Evolutionary conservation across 2,329 filamentous ascomycete species (phyloP).

Genomic region (Ophiostoma piceae): DNA sequence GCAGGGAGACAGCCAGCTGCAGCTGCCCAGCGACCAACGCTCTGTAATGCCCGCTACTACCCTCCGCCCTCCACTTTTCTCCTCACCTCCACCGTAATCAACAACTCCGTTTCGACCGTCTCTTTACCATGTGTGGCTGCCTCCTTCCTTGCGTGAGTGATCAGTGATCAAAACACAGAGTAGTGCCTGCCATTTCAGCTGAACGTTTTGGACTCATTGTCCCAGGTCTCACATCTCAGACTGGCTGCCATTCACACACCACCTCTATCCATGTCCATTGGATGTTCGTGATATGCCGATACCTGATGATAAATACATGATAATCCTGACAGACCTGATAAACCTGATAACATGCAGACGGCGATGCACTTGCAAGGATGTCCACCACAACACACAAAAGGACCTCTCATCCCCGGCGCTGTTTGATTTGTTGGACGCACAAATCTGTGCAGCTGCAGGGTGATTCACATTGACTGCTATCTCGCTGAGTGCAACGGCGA

Average conservation of each 20-base stretch:
- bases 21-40: conserved; percentile 12
- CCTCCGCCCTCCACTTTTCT: not conserved
- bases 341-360: not conserved
- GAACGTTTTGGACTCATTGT: no score
- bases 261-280: not conserved
- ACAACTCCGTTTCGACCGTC: not conserved
- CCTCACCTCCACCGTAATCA: not conserved
- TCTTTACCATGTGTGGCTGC: not conserved
- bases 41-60: not conserved
- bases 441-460: not conserved
- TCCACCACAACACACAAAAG: not conserved
- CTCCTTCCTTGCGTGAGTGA: not conserved
- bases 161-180: not conserved
- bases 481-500: no score
- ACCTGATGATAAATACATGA: not conserved
- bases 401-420: not conserved
- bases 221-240: conserved; percentile 1
- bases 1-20: not conserved
- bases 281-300: not conserved
- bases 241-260: conserved; percentile 6
- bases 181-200: conserved; percentile 5
- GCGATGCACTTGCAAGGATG: not conserved
- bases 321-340: not conserved
- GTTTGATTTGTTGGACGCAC: not conserved
- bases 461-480: not conserved